phyloP scores from a whole-genome alignment of 768 basidiomycete genomes.

The Russula sp. region DNA sequence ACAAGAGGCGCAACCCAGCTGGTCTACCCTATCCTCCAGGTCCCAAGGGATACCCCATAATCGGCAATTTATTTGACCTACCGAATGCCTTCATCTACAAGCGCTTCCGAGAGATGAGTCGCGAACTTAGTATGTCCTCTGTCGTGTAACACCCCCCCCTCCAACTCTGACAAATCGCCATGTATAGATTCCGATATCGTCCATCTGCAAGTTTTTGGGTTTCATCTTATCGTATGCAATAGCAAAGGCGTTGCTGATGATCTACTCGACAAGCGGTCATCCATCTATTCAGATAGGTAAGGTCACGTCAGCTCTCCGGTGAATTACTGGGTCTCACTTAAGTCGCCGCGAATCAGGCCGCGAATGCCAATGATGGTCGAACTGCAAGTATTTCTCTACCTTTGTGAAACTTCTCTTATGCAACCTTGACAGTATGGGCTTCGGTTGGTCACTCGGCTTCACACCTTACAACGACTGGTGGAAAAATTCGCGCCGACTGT shows the following conservation, averaged over 20 bases:
- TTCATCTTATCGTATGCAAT: conserved; percentile 33
- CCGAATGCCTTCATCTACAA: conserved; percentile 25
- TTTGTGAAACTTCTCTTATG: background rate
- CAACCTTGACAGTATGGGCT: conserved; percentile 16
- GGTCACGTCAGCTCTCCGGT: background rate
- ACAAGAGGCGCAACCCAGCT: conserved; percentile 19
- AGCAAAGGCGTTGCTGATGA: conserved; percentile 32
- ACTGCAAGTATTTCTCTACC: conserved; percentile 8
- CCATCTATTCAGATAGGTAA: conserved; percentile 34
- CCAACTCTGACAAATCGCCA: background rate
- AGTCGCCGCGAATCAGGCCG: conserved; percentile 5
- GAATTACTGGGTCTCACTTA: background rate
- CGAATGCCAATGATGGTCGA: conserved; percentile 24
- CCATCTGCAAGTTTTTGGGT: conserved; percentile 28
- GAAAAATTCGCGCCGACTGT: conserved; percentile 31
- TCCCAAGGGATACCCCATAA: conserved; percentile 25
- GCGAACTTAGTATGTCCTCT: conserved; percentile 12
- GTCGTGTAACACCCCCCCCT: background rate
- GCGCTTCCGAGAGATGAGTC: conserved; percentile 20
- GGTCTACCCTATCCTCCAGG: conserved; percentile 26
- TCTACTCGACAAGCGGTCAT: conserved; percentile 35
- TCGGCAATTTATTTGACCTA: conserved; percentile 26
- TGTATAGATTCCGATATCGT: conserved; percentile 30
- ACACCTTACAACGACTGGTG: conserved; percentile 33
- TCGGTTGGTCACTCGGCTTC: conserved; percentile 25